phyloP scores from a whole-genome alignment of 2,329 filamentous ascomycete genomes.

The Fusarium sp. region DNA sequence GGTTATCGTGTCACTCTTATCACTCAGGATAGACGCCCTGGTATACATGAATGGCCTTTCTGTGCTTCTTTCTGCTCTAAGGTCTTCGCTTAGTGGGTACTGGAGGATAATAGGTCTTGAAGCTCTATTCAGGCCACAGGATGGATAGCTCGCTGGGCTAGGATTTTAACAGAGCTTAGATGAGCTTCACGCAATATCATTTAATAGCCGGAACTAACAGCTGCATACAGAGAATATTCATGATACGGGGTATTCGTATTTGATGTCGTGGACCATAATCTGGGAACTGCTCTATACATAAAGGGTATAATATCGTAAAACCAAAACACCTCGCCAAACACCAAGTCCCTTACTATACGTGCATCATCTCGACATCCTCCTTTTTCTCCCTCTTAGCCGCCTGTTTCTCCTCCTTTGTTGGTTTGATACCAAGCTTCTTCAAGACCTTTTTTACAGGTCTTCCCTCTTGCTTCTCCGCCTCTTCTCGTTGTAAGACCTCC shows the following conservation, averaged over 20 bases:
- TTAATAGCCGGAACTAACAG: not conserved
- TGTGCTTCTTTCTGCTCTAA: not conserved
- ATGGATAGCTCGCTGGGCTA: not conserved
- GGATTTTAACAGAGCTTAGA: not conserved
- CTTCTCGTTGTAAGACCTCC: slow-evolving; percentile 52
- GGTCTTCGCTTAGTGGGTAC: not conserved
- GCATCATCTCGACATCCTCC: slow-evolving; percentile 24
- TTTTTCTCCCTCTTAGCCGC: slow-evolving; percentile 35
- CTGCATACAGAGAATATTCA: not conserved
- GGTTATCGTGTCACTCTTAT: not conserved
- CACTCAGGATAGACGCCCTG: not conserved
- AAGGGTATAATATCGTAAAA: slow-evolving; percentile 28
- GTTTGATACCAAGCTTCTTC: slow-evolving; percentile 52
- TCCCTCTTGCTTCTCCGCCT: slow-evolving; percentile 51
- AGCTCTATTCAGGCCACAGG: not conserved
- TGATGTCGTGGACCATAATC: slow-evolving; percentile 10
- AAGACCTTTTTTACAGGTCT: slow-evolving; percentile 47
- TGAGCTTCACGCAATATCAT: not conserved
- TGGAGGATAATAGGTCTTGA: too few relatives aligned
- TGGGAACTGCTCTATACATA: slow-evolving; percentile 1
- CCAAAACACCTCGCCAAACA: not conserved
- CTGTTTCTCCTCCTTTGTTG: slow-evolving; percentile 39
- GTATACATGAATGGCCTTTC: not conserved
- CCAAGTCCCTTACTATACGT: not conserved
- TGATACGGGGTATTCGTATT: not conserved